Percentiles rank a stretch among this genome's conserved stretches.
Conservation (phyloP, 2,329 filamentous ascomycete genomes). For the Chalaropsis ovoidea region DNA sequence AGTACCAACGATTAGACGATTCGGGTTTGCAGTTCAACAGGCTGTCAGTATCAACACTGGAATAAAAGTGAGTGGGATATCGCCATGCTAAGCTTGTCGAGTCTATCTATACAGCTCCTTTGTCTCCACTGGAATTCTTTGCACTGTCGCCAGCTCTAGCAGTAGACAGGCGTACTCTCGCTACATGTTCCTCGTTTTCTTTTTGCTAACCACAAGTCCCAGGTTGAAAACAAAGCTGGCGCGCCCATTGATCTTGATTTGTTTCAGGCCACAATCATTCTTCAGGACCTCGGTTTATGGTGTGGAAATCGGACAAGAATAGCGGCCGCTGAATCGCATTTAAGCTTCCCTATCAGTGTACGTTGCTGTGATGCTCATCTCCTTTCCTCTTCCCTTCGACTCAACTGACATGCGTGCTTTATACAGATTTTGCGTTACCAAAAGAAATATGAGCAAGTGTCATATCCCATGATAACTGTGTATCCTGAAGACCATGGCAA, state of each 20-base stretch:
- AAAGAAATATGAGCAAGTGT: constrained; percentile 49
- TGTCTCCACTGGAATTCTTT: not conserved
- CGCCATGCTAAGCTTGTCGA: too few relatives aligned
- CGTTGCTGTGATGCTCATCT: constrained; percentile 24
- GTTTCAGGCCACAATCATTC: constrained; percentile 41
- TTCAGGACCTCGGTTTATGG: constrained; percentile 45
- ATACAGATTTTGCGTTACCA: constrained; percentile 44
- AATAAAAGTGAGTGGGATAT: constrained; percentile 29
- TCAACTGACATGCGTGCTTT: constrained; percentile 27
- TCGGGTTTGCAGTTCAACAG: constrained; percentile 48
- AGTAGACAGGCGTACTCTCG: not conserved
- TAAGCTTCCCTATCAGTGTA: constrained; percentile 39
- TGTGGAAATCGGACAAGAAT: constrained; percentile 47
- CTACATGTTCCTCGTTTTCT: not conserved
- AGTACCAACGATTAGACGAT: constrained; percentile 48
- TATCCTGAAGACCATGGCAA: constrained; percentile 46
- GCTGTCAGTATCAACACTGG: constrained; percentile 36
- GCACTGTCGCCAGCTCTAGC: not conserved
- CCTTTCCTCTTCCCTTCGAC: not conserved
- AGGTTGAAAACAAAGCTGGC: constrained; percentile 44
- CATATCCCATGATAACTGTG: constrained; percentile 44
- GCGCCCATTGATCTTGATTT: constrained; percentile 40
- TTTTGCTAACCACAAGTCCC: constrained; percentile 18
- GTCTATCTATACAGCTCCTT: not conserved
- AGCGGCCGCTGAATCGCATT: constrained; percentile 46